Evolutionary conservation across 2,329 filamentous ascomycete genomes (phyloP), one percentile per base, ranked within the genome.

Genomic region (Penicillium sp.): DNA sequence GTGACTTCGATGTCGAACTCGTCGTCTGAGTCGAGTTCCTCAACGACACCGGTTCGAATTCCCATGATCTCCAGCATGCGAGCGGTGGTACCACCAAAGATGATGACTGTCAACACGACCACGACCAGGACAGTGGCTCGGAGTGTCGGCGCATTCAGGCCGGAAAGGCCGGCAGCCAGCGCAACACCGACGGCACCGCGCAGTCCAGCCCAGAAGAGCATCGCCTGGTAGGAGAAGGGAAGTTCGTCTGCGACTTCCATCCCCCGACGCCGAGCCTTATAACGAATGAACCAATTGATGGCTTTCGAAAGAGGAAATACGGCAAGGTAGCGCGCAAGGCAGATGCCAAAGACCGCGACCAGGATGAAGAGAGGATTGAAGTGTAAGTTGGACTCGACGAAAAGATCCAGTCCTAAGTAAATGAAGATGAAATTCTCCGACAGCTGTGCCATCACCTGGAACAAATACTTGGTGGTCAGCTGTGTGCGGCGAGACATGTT

Each of bases 341-440:
- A 97, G 36, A 98, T 95, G 4, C 93, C 90, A 33, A 91, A 72
- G 3, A 95, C 83, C 0, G 91, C 91, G 52, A 98, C 82, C 39
- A 98, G 85, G 57, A 97, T 97, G 58, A 98, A 87, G 2, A 95
- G 80, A 0, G 93, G 93, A 60, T 96, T 94, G 70, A 94, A 98
- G 44, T 87, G 81, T 16, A 96, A 76, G 34, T 87, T 81, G 36
- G 82, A 83, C 57, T 97, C 90, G 3, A 93, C 96, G 65, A 98
- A 97, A 18, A 98, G 77, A 1, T 93, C 94, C 3, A 98, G 75
- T 4, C 93, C 93, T 0, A 98, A 80, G 61, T 98, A 98, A 65
- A 98, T 98, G 72, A 98, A 98, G 67, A 98, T 98, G 64, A 98
- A 98, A 67, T 98, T 98, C 70, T 98, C 93, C 0, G 91, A 95